Evolutionary conservation across 306 rosid genomes (phyloP).

Genomic region (Cicer bijugum): DNA sequence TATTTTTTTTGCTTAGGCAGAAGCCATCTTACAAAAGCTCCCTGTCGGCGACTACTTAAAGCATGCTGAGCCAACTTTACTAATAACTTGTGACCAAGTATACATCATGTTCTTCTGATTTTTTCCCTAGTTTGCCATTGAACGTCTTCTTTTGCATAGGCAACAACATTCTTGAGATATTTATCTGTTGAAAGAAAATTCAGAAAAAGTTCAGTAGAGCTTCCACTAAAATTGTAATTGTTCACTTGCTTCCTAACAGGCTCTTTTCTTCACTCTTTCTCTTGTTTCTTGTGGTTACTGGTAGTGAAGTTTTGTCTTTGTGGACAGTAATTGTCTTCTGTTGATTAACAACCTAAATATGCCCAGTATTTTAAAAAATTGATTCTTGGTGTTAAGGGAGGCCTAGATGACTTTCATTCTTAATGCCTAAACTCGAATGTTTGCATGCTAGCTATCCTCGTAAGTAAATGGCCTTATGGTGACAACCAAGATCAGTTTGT

Average conservation of each 20-base stretch:
- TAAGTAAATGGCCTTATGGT: slow-evolving; percentile 64
- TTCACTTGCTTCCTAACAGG: slow-evolving; percentile 25
- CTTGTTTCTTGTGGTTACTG: slow-evolving; percentile 29
- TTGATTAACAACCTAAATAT: slow-evolving; percentile 37
- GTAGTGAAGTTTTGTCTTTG: neutral
- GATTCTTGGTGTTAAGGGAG: slow-evolving; percentile 41
- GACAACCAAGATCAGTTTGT: slow-evolving; percentile 50
- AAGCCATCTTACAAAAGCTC: slow-evolving; percentile 77
- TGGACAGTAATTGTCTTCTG: slow-evolving; percentile 16
- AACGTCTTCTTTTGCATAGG: slow-evolving; percentile 22
- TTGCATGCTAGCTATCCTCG: slow-evolving; percentile 50
- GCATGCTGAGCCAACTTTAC: slow-evolving; percentile 73
- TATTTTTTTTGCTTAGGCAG: slow-evolving; percentile 78
- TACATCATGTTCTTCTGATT: slow-evolving; percentile 53
- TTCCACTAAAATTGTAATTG: neutral
- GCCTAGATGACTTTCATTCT: slow-evolving; percentile 29
- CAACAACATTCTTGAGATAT: slow-evolving; percentile 22
- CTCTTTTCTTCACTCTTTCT: neutral
- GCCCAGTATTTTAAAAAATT: slow-evolving; percentile 22
- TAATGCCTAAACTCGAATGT: slow-evolving; percentile 32
- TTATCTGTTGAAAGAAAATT: neutral
- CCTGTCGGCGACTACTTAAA: slow-evolving; percentile 68
- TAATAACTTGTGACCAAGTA: slow-evolving; percentile 98
- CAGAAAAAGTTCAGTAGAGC: slow-evolving; percentile 9
- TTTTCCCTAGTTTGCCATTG: slow-evolving; percentile 42